Base-by-base conservation (phyloP, 108 stramenopile genomes). In the Nitzschia sp. region DNA sequence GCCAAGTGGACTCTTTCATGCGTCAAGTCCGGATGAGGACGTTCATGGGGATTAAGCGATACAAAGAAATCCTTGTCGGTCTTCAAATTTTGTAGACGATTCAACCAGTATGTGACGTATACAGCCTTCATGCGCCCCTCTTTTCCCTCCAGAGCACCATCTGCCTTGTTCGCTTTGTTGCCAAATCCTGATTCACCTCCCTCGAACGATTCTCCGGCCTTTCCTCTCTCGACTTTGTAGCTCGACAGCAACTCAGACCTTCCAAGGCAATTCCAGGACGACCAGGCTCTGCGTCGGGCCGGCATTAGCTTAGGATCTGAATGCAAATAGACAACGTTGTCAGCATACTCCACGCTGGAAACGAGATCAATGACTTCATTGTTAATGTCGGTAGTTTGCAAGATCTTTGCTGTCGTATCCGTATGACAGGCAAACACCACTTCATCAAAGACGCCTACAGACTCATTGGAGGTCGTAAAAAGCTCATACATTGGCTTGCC, bases 21-120 rank as follows among this genome's bases (percentile, higher is more conserved):
- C 11, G 76, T 76, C 48, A 86, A 50, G 2, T 70, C 78, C 16
- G 64, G 75, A 17, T 68, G 78, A 11, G 96, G 96, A 25, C 66
- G 62, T 16, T 71, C 66, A 68, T 87, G 85, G 15, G 98, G 98
- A 77, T 99, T 99, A 45, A 99, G 78, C 26, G 96, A 92, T 5
- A 98, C 94, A 56, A 99, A 96, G 17, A 96, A 70, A 47, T 94
- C 85, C n/a, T 67, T 68, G 13, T 58, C 46, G 11, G 83, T 81
- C 45, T 79, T 67, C 1, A 96, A 77, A 69, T 92, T 96, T 75
- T 99, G 98, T 28, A 99, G 74, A 48, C 80, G 84, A 79, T 99
- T 99, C 68, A 98, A 80, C 89, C 93, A 94, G 79, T 98, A 98
- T 30, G 97, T 97, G 23, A 97, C 96, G 64, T 87, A 96, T 23